Base-by-base conservation (phyloP, 345 rosid genomes). In the Moricandia moricandioides region DNA sequence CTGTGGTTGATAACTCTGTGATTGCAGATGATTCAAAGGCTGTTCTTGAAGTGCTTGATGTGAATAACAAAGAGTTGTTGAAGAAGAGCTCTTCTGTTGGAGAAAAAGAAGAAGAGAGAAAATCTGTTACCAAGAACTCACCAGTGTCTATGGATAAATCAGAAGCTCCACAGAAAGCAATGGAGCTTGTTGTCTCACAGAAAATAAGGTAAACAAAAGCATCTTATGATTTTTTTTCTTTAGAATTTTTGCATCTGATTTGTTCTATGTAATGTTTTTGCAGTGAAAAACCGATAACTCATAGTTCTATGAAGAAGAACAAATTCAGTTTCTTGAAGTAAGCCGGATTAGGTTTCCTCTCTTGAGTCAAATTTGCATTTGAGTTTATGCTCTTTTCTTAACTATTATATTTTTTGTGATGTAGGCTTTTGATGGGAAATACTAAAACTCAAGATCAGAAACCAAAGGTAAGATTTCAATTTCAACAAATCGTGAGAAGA, bases 291-390 rank as follows among this genome's bases (percentile, higher is more conserved):
- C n/a, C n/a, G n/a, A n/a, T n/a, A n/a, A n/a, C n/a, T n/a, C n/a
- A n/a, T n/a, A n/a, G n/a, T n/a, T 27, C 33, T 6, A 11, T 5
- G 10, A 77, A 57, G 76, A 70, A 65, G 2, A 64, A 12, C 17
- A 71, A 47, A 71, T 71, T 77, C 18, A 29, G 80, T 65, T 77
- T 77, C 68, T 65, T 71, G 10, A 71, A 55, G 80, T 77, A 77
- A 57, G 71, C 3, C 0, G 1, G 45, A 43, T 45, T 64, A 52
- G 13, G 62, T 12, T 17, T 18, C n/a, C 27, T 17, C 1, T 45
- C 60, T 47, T 11, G 61, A 6, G 61, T 49, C 71, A 34, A 14
- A 21, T 30, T 14, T 40, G 33, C 4, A 11, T 63, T 40, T 56
- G 16, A 60, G 18, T 34, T 66, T 1, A 26, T 63, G 52, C 10